Conservation (phyloP, 208 protist genomes). For the Leptomonas seymouri region DNA sequence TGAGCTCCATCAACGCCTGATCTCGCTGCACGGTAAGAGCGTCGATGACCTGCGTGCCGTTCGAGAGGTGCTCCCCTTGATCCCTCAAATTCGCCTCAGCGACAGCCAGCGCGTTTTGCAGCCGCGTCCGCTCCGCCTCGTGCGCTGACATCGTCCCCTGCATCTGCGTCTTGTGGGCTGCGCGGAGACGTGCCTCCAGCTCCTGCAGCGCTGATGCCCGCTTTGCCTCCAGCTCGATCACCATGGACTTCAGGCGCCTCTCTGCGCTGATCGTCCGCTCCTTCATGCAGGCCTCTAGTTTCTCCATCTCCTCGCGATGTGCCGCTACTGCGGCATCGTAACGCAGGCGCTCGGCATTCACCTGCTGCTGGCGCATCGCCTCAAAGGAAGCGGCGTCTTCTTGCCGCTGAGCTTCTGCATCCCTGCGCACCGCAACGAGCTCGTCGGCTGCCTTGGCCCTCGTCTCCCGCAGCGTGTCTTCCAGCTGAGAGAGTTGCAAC, state of each 20-base stretch:
- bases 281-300: conserved; percentile 13
- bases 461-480: conserved; percentile 20
- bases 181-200: conserved; percentile 19
- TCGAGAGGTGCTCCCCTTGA: conserved; percentile 7
- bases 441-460: conserved; percentile 22
- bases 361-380: conserved; percentile 21
- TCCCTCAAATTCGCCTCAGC: conserved; percentile 23
- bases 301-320: conserved; percentile 27
- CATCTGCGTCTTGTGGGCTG: conserved; percentile 29
- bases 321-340: conserved; percentile 28
- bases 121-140: conserved; percentile 19
- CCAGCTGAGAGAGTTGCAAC: conserved; percentile 21
- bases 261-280: conserved; percentile 17
- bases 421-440: conserved; percentile 18
- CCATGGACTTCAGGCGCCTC: conserved; percentile 12
- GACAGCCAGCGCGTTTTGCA: conserved; percentile 8
- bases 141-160: conserved; percentile 17
- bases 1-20: conserved; percentile 25
- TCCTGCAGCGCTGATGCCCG: conserved; percentile 26
- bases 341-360: conserved; percentile 26
- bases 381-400: conserved; percentile 23
- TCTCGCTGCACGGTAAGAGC: conserved; percentile 34
- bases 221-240: conserved; percentile 23
- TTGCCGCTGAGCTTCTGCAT: conserved; percentile 17
- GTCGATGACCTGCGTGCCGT: conserved; percentile 21